phyloP scores from a whole-genome alignment of 2,329 filamentous ascomycete genomes.

The Tolypocladium amazonense region DNA sequence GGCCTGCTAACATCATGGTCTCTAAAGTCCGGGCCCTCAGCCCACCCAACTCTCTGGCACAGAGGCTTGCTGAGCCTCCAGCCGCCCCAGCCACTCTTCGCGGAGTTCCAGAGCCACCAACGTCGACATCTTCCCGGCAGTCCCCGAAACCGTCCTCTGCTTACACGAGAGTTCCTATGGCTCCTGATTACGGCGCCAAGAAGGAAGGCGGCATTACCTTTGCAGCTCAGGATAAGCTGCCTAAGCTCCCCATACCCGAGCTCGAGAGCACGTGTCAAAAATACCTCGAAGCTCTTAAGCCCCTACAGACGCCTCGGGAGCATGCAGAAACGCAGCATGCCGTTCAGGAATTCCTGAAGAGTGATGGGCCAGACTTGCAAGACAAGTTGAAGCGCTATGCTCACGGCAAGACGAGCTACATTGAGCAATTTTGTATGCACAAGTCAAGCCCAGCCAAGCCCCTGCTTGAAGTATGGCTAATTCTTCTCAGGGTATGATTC shows the following conservation, averaged over 20 bases:
- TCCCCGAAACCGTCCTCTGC: slow-evolving; percentile 15
- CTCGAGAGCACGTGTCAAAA: slow-evolving; percentile 67
- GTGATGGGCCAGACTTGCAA: slow-evolving; percentile 76
- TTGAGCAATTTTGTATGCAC: slow-evolving; percentile 91
- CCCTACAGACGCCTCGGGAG: slow-evolving; percentile 71
- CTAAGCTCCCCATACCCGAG: slow-evolving; percentile 87
- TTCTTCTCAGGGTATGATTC: slow-evolving; percentile 78
- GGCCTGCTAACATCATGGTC: slow-evolving; percentile 23
- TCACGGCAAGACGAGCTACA: slow-evolving; percentile 84
- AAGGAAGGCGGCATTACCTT: slow-evolving; percentile 73
- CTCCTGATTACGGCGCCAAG: slow-evolving; percentile 37
- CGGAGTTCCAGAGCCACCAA: slow-evolving; percentile 25
- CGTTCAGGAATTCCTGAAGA: slow-evolving; percentile 70
- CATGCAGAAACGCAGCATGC: slow-evolving; percentile 73
- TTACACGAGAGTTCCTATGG: slow-evolving; percentile 39
- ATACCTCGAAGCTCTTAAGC: slow-evolving; percentile 70
- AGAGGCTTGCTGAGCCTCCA: slow-evolving; percentile 45
- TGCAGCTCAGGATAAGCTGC: slow-evolving; percentile 75
- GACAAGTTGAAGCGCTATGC: slow-evolving; percentile 87
- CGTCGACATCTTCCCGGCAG: slow-evolving; percentile 2
- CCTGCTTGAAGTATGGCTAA: slow-evolving; percentile 3
- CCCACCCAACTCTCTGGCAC: slow-evolving; percentile 61
- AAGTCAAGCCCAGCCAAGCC: neutral
- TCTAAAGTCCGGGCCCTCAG: slow-evolving; percentile 30
- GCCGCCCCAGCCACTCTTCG: slow-evolving; percentile 27